Conservation (phyloP, 2,329 filamentous ascomycete genomes). For the Hypoxylon sp. region DNA sequence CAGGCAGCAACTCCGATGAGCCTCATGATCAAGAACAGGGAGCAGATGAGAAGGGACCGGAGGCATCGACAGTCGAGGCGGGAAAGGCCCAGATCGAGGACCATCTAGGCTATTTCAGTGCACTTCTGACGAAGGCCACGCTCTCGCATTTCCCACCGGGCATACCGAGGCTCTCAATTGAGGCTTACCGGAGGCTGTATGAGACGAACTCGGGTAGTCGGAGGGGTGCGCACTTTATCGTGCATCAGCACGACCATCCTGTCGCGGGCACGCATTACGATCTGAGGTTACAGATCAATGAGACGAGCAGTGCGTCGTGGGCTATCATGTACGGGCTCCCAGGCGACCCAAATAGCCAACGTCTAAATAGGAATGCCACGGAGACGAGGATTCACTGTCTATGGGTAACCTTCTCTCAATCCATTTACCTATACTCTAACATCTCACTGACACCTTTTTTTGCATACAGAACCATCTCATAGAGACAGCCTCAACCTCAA, state of each 20-base stretch:
- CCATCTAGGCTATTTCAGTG: constrained; percentile 59
- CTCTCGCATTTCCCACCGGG: constrained; percentile 43
- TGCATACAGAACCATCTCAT: constrained; percentile 71
- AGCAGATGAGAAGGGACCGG: constrained; percentile 39
- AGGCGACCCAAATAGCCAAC: constrained; percentile 68
- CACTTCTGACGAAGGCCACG: constrained; percentile 52
- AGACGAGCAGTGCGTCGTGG: constrained; percentile 75
- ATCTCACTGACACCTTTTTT: not conserved
- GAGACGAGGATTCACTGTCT: constrained; percentile 74
- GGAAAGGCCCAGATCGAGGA: constrained; percentile 57
- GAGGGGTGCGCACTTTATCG: constrained; percentile 71
- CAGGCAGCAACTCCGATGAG: constrained; percentile 36
- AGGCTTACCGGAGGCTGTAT: constrained; percentile 58
- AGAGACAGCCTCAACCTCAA: constrained; percentile 68
- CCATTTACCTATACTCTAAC: no score
- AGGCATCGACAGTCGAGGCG: constrained; percentile 59
- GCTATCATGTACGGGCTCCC: constrained; percentile 75
- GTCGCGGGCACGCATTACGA: constrained; percentile 78
- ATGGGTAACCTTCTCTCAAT: constrained; percentile 61
- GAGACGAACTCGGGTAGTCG: constrained; percentile 50
- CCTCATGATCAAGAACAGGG: constrained; percentile 12
- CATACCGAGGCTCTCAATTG: constrained; percentile 55
- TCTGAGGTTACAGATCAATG: constrained; percentile 77
- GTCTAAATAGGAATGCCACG: constrained; percentile 71
- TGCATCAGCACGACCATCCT: constrained; percentile 82